A percentile compares a stretch with the other conserved stretches of the same genome.
These are phyloP conservation scores for Pestalotiopsis sp. DNA, from an alignment of 2,329 filamentous ascomycete species.

Conservation along the genomic window DNA sequence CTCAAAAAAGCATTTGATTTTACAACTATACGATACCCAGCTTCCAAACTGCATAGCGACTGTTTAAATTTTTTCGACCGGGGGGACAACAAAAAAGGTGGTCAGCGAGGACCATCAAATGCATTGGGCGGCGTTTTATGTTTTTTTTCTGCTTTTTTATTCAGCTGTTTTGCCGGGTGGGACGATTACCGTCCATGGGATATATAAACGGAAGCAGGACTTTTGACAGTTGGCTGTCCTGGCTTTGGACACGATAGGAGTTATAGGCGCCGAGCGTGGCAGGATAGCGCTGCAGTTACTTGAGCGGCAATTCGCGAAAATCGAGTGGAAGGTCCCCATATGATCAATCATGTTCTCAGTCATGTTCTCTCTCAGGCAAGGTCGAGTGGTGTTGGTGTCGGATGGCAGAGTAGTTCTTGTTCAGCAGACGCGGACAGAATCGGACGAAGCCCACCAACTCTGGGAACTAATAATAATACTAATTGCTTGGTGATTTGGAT, in stretches of 20 bases:
- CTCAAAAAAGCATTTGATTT: constrained; percentile 33
- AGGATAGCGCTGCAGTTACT: background rate
- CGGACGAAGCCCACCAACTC: background rate
- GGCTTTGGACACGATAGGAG: background rate
- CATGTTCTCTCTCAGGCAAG: constrained; percentile 1
- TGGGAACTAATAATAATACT: constrained; percentile 17
- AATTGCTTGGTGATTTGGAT: constrained; percentile 10
- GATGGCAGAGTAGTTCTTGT: background rate
- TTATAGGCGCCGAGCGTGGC: background rate
- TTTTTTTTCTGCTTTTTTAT: constrained; percentile 19
- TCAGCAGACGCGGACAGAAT: background rate
- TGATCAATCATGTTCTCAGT: background rate
- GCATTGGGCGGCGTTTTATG: constrained; percentile 36
- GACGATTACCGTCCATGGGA: background rate
- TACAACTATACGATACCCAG: constrained; percentile 34
- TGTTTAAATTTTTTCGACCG: constrained; percentile 40
- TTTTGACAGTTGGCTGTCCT: background rate
- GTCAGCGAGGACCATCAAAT: constrained; percentile 30
- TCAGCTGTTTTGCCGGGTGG: constrained; percentile 7
- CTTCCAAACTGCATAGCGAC: constrained; percentile 59
- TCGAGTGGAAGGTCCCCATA: background rate
- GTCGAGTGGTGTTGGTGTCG: background rate
- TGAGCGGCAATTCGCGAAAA: background rate
- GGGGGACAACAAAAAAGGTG: constrained; percentile 25
- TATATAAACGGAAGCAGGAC: constrained; percentile 5